Percentiles rank a stretch among this genome's conserved stretches.
These are phyloP conservation scores for Cyberlindnera xishuangbannaensis DNA, from an alignment of 805 yeast genomes.

Conservation along the genomic window DNA sequence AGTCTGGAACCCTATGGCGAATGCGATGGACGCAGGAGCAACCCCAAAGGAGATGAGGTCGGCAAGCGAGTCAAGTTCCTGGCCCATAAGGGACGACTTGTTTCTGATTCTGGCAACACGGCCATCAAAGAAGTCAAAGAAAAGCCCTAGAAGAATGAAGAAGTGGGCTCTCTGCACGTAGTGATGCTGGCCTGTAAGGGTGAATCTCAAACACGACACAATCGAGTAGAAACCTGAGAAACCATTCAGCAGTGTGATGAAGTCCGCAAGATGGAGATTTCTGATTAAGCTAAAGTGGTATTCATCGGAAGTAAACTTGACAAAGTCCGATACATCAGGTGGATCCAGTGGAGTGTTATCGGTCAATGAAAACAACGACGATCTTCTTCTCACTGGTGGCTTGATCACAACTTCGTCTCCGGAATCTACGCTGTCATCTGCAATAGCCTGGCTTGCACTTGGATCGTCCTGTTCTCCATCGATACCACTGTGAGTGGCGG, in stretches of 20 bases:
- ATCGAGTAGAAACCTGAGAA: constrained; percentile 91
- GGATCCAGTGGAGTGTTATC: constrained; percentile 53
- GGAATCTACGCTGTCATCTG: constrained; percentile 18
- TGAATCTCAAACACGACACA: constrained; percentile 76
- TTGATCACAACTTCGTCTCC: constrained; percentile 15
- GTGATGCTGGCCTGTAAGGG: constrained; percentile 60
- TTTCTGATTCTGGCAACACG: constrained; percentile 93
- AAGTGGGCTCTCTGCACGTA: constrained; percentile 85
- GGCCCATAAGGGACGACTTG: constrained; percentile 91
- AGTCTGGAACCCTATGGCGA: constrained; percentile 82
- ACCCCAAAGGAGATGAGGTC: constrained; percentile 94
- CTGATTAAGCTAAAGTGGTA: constrained; percentile 84
- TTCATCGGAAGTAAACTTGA: constrained; percentile 73
- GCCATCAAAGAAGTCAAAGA: constrained; percentile 96
- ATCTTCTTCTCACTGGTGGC: constrained; percentile 34
- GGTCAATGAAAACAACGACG: constrained; percentile 42
- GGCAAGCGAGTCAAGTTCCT: constrained; percentile 94
- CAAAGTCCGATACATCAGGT: constrained; percentile 71
- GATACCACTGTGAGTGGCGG: too few species aligned
- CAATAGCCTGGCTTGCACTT: constrained; percentile 13
- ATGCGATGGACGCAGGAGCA: constrained; percentile 91
- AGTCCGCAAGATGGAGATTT: constrained; percentile 91
- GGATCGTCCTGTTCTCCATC: background rate
- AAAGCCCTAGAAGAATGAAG: constrained; percentile 84
- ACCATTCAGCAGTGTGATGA: constrained; percentile 90